These are phyloP conservation scores for Gilbertella persicaria DNA, from an alignment of 371 early-diverging fungal genomes.

Conservation along the genomic window DNA sequence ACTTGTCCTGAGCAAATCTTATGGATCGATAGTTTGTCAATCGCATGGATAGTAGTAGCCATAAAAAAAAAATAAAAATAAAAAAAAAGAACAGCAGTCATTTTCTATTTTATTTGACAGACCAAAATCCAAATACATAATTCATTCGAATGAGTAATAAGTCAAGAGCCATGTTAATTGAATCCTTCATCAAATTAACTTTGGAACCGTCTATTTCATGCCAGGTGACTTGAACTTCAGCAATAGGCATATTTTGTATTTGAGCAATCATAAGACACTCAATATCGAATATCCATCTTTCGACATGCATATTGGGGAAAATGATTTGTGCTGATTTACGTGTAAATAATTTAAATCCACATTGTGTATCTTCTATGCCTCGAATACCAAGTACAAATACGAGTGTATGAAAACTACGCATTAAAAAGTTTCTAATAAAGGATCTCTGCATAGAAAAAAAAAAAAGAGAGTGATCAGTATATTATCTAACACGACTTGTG, in stretches of 20 bases:
- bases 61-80: neutral
- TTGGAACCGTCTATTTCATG: slow-evolving; percentile 96
- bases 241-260: slow-evolving; percentile 69
- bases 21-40: slow-evolving; percentile 57
- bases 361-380: slow-evolving; percentile 91
- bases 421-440: slow-evolving; percentile 85
- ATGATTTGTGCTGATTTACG: slow-evolving; percentile 76
- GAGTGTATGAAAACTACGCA: slow-evolving; percentile 89
- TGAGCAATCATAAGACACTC: slow-evolving; percentile 87
- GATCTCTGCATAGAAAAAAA: slow-evolving; percentile 76
- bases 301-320: slow-evolving; percentile 90
- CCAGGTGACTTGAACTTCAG: slow-evolving; percentile 93
- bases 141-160: slow-evolving; percentile 84
- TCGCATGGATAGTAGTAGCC: slow-evolving; percentile 26
- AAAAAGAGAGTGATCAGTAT: too few relatives aligned
- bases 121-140: slow-evolving; percentile 87
- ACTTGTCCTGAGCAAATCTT: slow-evolving; percentile 92
- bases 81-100: neutral
- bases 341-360: slow-evolving; percentile 94
- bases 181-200: slow-evolving; percentile 83
- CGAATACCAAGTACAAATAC: slow-evolving; percentile 84
- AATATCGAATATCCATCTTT: slow-evolving; percentile 97
- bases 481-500: too few relatives aligned
- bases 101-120: slow-evolving; percentile 21
- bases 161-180: slow-evolving; percentile 89